A percentile compares a stretch with the other conserved stretches of the same genome.
Evolutionary conservation across 1,284 basidiomycete genomes (phyloP).

Genomic region (Hypsizygus ulmarius): DNA sequence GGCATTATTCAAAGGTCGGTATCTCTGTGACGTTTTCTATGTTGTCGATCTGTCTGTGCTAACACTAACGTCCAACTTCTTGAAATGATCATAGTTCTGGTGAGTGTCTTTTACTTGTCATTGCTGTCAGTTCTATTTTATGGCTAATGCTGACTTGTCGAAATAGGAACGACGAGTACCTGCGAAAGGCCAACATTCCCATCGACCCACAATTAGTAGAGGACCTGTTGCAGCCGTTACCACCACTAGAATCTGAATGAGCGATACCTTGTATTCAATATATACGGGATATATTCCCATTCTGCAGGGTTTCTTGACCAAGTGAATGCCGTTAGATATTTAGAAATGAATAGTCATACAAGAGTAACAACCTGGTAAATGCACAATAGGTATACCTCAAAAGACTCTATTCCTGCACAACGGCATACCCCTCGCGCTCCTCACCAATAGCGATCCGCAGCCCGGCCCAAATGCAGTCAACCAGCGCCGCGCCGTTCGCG

Average conservation of each 20-base stretch:
- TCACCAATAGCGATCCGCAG: conserved; percentile 68
- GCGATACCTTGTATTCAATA: background rate
- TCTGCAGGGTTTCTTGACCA: too few relatives aligned
- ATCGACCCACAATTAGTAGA: conserved; percentile 55
- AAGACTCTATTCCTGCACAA: conserved; percentile 52
- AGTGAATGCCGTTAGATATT: too few relatives aligned
- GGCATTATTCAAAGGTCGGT: conserved; percentile 86
- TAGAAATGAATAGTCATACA: too few relatives aligned
- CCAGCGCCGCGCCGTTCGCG: conserved; percentile 78
- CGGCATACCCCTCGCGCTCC: conserved; percentile 46
- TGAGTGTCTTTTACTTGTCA: conserved; percentile 17
- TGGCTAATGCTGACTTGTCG: conserved; percentile 4
- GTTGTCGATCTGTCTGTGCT: conserved; percentile 7
- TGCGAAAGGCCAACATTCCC: conserved; percentile 59
- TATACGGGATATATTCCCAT: background rate
- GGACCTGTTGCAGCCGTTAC: conserved; percentile 39
- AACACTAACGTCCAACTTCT: conserved; percentile 7
- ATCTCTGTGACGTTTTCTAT: conserved; percentile 1
- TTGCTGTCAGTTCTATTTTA: conserved; percentile 17
- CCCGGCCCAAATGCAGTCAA: conserved; percentile 82
- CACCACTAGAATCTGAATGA: conserved; percentile 17
- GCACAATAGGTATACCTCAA: background rate
- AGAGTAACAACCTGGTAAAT: too few relatives aligned
- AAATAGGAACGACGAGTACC: conserved; percentile 77
- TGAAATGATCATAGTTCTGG: conserved; percentile 32